Percentiles rank a stretch among this genome's conserved stretches.
These are phyloP conservation scores for Podaxis sp. DNA, from an alignment of 768 basidiomycete genomes.

Conservation along the genomic window DNA sequence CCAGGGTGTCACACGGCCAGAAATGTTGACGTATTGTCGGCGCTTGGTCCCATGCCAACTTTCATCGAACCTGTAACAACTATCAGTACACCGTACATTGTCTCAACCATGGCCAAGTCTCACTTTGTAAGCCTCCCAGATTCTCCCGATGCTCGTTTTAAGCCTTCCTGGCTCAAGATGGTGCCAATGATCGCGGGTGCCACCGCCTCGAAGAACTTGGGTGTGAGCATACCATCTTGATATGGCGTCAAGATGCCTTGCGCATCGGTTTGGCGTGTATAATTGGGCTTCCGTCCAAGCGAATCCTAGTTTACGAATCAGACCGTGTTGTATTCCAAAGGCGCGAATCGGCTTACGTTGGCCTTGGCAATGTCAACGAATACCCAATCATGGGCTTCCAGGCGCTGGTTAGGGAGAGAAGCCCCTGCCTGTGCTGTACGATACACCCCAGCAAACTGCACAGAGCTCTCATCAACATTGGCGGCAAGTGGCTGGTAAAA, in stretches of 20 bases:
- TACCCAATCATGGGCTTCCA: conserved; percentile 27
- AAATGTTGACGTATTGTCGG: conserved; percentile 29
- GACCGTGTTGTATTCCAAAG: background rate
- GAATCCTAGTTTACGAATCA: background rate
- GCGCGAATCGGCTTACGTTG: conserved; percentile 20
- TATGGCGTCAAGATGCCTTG: conserved; percentile 20
- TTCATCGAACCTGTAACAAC: conserved; percentile 29
- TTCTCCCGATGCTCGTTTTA: conserved; percentile 32
- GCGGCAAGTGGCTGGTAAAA: background rate
- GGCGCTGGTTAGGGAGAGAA: conserved; percentile 15
- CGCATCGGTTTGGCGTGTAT: conserved; percentile 18
- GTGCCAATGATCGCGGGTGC: conserved; percentile 38
- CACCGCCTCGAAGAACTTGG: conserved; percentile 37
- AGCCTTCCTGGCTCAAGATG: conserved; percentile 39
- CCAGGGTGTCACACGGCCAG: conserved; percentile 36
- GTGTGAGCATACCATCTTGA: conserved; percentile 24
- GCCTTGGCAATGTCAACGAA: conserved; percentile 34
- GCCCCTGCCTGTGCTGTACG: conserved; percentile 28
- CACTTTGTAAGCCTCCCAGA: conserved; percentile 37
- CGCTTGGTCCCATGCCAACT: conserved; percentile 24
- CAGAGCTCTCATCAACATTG: background rate
- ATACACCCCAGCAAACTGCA: conserved; percentile 37
- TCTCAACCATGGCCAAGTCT: conserved; percentile 7
- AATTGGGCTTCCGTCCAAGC: conserved; percentile 13
- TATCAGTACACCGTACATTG: background rate